A percentile compares a stretch with the other conserved stretches of the same genome.
phyloP scores from a whole-genome alignment of 2,329 filamentous ascomycete species.

The Seiridium cupressi region DNA sequence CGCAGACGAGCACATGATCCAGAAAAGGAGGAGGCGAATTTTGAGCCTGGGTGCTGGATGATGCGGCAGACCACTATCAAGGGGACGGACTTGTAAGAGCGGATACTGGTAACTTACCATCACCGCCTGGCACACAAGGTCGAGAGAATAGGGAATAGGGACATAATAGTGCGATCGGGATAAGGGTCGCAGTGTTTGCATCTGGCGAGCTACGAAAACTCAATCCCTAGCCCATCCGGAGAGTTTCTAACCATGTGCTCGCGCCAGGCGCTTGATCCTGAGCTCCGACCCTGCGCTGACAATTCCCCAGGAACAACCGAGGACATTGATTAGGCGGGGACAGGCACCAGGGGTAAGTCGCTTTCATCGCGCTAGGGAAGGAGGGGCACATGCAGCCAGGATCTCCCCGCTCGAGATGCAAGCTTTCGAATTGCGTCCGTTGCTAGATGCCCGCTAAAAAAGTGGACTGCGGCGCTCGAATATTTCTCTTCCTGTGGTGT shows the following conservation, averaged over 20 bases:
- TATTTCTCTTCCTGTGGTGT: not conserved
- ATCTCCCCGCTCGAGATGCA: not conserved
- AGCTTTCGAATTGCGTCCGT: not conserved
- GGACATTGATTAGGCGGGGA: not conserved
- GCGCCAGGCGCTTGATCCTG: not conserved
- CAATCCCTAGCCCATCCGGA: too few species aligned
- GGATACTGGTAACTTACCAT: not conserved
- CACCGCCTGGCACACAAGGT: too few species aligned
- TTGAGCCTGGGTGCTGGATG: not conserved
- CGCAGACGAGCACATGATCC: not conserved
- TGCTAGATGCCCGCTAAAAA: not conserved
- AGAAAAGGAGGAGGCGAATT: constrained; percentile 8
- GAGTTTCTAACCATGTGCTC: not conserved
- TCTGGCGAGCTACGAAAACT: too few species aligned
- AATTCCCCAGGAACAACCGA: not conserved
- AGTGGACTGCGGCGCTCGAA: not conserved
- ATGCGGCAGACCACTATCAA: not conserved
- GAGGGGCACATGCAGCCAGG: not conserved
- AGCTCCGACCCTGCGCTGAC: not conserved
- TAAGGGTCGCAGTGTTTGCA: too few species aligned
- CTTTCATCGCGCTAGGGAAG: not conserved
- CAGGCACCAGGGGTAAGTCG: not conserved
- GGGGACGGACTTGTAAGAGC: not conserved
- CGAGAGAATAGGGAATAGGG: too few species aligned
- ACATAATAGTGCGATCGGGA: too few species aligned